phyloP scores from a whole-genome alignment of 805 yeast species.

The Ogataea minuta region DNA sequence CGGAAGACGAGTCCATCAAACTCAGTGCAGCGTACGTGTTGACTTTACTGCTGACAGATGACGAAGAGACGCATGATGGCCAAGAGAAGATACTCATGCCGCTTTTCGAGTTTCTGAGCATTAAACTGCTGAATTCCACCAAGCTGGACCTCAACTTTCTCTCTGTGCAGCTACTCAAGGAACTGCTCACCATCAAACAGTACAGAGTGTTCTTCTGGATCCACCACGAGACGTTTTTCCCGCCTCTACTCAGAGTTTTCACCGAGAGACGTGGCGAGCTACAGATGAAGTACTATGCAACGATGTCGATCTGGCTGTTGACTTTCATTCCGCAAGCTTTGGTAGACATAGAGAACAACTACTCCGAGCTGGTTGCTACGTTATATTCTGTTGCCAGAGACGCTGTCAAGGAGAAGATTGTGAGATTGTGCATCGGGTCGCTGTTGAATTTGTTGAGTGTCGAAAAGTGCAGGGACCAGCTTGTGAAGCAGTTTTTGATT shows the following conservation, averaged over 20 bases:
- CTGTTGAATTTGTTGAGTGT: constrained; percentile 56
- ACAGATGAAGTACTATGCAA: constrained; percentile 79
- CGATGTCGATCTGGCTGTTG: constrained; percentile 80
- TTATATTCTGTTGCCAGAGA: constrained; percentile 62
- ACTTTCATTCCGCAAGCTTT: constrained; percentile 65
- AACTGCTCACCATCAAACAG: constrained; percentile 51
- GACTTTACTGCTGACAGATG: constrained; percentile 43
- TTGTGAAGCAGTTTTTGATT: constrained; percentile 64
- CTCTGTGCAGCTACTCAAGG: constrained; percentile 63
- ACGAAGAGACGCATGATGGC: constrained; percentile 16
- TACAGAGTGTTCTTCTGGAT: constrained; percentile 55
- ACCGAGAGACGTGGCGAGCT: constrained; percentile 48
- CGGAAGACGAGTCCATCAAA: constrained; percentile 55
- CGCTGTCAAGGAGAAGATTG: constrained; percentile 89
- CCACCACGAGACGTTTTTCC: constrained; percentile 42
- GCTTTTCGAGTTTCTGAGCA: constrained; percentile 38
- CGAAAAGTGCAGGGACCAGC: constrained; percentile 40
- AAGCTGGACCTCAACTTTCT: constrained; percentile 56
- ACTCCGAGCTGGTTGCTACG: constrained; percentile 51
- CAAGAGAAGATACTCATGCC: constrained; percentile 39
- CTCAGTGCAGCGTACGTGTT: constrained; percentile 55
- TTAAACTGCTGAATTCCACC: constrained; percentile 30
- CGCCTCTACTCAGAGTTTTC: constrained; percentile 49
- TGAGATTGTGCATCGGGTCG: constrained; percentile 77
- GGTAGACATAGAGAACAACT: constrained; percentile 46